Conservation (phyloP, 1,284 basidiomycete genomes). For the Ceratobasidium sp. region DNA sequence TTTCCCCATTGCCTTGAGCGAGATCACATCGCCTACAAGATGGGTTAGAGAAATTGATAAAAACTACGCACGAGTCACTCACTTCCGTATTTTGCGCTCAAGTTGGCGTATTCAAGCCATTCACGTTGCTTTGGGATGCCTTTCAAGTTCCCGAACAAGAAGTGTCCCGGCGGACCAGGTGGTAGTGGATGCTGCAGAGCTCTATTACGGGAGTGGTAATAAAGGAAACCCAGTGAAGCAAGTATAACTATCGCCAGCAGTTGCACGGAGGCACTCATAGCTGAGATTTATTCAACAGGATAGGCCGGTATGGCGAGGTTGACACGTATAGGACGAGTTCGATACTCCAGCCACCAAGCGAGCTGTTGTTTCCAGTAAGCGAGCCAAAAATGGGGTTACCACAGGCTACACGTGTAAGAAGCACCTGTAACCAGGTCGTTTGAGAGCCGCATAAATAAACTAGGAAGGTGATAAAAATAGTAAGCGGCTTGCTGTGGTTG, state of each 20-base stretch:
- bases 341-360: not conserved
- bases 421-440: not conserved
- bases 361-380: not conserved
- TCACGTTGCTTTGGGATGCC: constrained; percentile 22
- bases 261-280: not conserved
- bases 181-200: constrained; percentile 3
- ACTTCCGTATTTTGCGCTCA: constrained; percentile 22
- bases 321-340: not conserved
- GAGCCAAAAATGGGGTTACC: not conserved
- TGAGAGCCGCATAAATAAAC: too few relatives aligned
- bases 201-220: not conserved
- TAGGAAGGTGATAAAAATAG: not conserved
- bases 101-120: constrained; percentile 22
- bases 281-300: not conserved
- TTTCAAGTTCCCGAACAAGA: constrained; percentile 33
- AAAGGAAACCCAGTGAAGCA: not conserved
- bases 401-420: not conserved
- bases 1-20: constrained; percentile 63
- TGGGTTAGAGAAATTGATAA: not conserved
- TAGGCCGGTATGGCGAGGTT: not conserved
- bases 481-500: too few relatives aligned
- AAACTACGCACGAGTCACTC: not conserved
- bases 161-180: constrained; percentile 16
- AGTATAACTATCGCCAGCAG: not conserved
- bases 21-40: constrained; percentile 60